Percentiles rank a stretch among this genome's conserved stretches.
Evolutionary conservation across 2,329 filamentous ascomycete genomes (phyloP).

Genomic region (Diplodia sapinea): DNA sequence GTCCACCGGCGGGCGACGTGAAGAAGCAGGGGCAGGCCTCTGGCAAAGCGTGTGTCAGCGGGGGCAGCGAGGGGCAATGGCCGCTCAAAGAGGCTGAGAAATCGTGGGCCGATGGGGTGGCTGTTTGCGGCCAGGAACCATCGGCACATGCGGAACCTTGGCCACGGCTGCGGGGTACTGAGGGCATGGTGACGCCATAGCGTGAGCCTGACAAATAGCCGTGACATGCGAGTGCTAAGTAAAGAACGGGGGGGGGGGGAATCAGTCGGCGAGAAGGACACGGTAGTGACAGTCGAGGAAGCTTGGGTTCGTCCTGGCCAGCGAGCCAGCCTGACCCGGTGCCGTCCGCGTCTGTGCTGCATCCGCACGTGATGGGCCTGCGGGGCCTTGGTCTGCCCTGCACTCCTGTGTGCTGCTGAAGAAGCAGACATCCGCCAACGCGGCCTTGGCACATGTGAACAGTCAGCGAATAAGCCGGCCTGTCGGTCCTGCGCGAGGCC

Average conservation of each 20-base stretch:
- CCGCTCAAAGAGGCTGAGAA: not conserved
- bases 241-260: not conserved
- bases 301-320: not conserved
- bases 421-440: too few relatives aligned
- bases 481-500: not conserved
- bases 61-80: not conserved
- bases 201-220: conserved; percentile 26
- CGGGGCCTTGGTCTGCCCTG: not conserved
- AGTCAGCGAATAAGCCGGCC: not conserved
- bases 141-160: conserved; percentile 13
- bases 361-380: conserved; percentile 7
- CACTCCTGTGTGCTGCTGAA: too few relatives aligned
- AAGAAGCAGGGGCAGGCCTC: not conserved
- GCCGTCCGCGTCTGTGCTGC: not conserved
- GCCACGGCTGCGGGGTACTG: conserved; percentile 28
- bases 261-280: not conserved
- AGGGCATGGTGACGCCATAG: conserved; percentile 28
- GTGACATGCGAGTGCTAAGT: not conserved
- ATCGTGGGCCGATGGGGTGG: not conserved
- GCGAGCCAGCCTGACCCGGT: not conserved
- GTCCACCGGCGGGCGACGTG: not conserved
- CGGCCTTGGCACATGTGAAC: not conserved
- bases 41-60: not conserved
- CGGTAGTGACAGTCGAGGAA: not conserved
- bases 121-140: conserved; percentile 28